Evolutionary conservation across 2,329 filamentous ascomycete genomes (phyloP).

Genomic region (Colletotrichum camelliae): DNA sequence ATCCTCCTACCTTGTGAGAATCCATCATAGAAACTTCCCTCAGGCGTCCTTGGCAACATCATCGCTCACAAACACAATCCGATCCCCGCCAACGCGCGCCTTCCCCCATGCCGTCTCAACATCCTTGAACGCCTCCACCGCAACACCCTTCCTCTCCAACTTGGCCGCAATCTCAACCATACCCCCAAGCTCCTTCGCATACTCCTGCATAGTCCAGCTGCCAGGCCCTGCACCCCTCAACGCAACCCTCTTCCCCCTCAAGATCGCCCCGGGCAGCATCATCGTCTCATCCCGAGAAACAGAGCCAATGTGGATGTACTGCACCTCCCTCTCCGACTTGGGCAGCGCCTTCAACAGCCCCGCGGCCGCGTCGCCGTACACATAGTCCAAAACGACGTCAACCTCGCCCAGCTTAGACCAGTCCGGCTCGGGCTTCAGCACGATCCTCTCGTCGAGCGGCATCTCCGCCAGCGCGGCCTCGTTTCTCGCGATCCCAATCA

Average conservation of each 20-base stretch:
- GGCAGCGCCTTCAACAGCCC: slow-evolving; percentile 45
- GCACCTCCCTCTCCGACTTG: slow-evolving; percentile 45
- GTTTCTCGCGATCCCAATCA: slow-evolving; percentile 59
- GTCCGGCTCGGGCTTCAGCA: slow-evolving; percentile 49
- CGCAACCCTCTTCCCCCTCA: slow-evolving; percentile 55
- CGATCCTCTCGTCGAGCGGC: slow-evolving; percentile 50
- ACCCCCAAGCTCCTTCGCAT: slow-evolving; percentile 23
- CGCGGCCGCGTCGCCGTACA: slow-evolving; percentile 53
- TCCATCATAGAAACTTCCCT: neutral
- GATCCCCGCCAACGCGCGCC: slow-evolving; percentile 21
- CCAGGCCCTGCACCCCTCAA: slow-evolving; percentile 52
- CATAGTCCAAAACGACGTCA: slow-evolving; percentile 63
- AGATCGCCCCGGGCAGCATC: slow-evolving; percentile 43
- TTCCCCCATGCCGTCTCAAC: slow-evolving; percentile 30
- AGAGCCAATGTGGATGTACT: slow-evolving; percentile 59
- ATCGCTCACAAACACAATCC: slow-evolving; percentile 34
- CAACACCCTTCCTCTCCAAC: slow-evolving; percentile 24
- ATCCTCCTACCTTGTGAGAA: neutral
- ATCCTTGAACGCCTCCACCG: slow-evolving; percentile 27
- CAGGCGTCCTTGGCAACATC: neutral
- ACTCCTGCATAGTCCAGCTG: slow-evolving; percentile 40
- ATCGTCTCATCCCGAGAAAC: slow-evolving; percentile 43
- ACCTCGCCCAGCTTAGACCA: slow-evolving; percentile 49
- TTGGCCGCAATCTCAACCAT: slow-evolving; percentile 32
- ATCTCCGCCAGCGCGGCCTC: slow-evolving; percentile 44